Conservation (phyloP, 768 basidiomycete species). For the Chalciporus sphaerocephalus region DNA sequence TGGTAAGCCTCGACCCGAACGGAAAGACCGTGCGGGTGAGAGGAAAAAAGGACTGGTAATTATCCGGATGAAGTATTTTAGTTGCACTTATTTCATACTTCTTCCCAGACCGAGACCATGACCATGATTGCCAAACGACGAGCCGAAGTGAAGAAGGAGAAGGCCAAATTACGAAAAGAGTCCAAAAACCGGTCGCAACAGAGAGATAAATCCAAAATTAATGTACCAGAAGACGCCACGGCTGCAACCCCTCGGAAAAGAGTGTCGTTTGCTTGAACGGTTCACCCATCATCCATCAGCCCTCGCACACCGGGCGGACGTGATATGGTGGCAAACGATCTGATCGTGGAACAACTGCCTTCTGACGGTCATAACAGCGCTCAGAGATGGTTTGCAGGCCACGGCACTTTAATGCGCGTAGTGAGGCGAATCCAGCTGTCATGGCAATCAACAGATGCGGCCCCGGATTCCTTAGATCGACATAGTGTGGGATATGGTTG, state of each 20-base stretch:
- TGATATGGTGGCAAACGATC: conserved; percentile 17
- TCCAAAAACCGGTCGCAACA: conserved; percentile 11
- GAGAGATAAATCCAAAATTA: conserved; percentile 9
- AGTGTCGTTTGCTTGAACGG: conserved; percentile 30
- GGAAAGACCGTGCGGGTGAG: conserved; percentile 24
- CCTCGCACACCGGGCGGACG: conserved; percentile 16
- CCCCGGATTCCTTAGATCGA: conserved; percentile 15
- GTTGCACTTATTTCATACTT: conserved; percentile 10
- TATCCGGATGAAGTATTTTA: conserved; percentile 13
- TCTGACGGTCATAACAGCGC: conserved; percentile 4
- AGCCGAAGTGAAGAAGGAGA: conserved; percentile 38
- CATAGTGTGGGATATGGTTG: background rate
- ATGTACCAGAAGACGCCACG: conserved; percentile 7
- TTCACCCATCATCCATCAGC: conserved; percentile 17
- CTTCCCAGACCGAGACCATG: conserved; percentile 41
- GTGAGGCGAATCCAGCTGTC: conserved; percentile 17
- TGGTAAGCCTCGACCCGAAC: conserved; percentile 26
- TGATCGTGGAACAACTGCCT: conserved; percentile 19
- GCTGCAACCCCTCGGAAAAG: conserved; percentile 29
- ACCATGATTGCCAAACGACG: conserved; percentile 35
- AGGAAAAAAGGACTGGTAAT: conserved; percentile 39
- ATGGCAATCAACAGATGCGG: conserved; percentile 17
- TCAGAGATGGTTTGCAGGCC: too few species aligned
- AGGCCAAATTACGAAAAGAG: conserved; percentile 31
- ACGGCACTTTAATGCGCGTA: conserved; percentile 12